Conservation (phyloP, 768 basidiomycete genomes). For the Boletus fagicola region DNA sequence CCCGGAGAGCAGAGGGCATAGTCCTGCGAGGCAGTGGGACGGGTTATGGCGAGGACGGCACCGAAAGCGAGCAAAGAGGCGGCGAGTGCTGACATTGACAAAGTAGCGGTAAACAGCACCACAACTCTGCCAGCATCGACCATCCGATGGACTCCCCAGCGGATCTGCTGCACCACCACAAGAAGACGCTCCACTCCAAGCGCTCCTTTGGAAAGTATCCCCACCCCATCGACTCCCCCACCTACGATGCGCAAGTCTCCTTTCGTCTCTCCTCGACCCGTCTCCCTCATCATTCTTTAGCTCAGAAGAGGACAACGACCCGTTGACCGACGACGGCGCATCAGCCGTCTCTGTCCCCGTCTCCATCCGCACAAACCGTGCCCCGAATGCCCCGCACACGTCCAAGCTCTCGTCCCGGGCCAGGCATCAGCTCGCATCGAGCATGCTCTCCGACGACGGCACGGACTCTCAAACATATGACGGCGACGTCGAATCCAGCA, state of each 20-base stretch:
- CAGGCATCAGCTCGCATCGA: conserved; percentile 55
- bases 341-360: conserved; percentile 49
- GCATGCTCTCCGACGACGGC: conserved; percentile 64
- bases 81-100: not conserved
- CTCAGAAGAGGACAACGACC: conserved; percentile 88
- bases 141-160: conserved; percentile 22
- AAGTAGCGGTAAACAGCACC: no score
- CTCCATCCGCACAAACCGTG: conserved; percentile 22
- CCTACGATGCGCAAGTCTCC: conserved; percentile 65
- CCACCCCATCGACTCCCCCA: conserved; percentile 62
- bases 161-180: conserved; percentile 34
- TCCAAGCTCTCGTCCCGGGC: conserved; percentile 26
- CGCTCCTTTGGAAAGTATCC: conserved; percentile 72
- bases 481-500: conserved; percentile 82
- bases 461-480: conserved; percentile 88
- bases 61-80: conserved; percentile 9
- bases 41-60: not conserved
- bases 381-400: conserved; percentile 28
- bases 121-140: not conserved
- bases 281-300: conserved; percentile 37
- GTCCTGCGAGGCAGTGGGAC: conserved; percentile 7
- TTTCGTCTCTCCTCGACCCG: not conserved
- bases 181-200: conserved; percentile 42
- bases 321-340: conserved; percentile 71
- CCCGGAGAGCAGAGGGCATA: conserved; percentile 61